Conservation (phyloP, 768 basidiomycete genomes). For the Rhodotorula sphaerocarpa region DNA sequence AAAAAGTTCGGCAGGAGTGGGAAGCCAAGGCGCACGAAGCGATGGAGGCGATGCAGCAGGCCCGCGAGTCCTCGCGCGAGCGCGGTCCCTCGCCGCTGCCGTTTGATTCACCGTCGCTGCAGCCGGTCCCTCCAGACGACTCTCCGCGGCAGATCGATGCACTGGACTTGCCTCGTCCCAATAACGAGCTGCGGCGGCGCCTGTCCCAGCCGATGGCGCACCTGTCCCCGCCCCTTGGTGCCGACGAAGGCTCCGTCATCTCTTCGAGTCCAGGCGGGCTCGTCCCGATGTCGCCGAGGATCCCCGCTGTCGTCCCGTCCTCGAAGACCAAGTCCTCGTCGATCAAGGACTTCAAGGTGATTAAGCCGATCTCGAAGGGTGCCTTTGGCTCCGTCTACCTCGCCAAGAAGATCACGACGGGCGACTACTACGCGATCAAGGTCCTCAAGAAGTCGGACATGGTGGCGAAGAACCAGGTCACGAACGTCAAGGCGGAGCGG, state of each 20-base stretch:
- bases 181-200: slow-evolving; percentile 12
- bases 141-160: slow-evolving; percentile 15
- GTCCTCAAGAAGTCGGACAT: slow-evolving; percentile 99
- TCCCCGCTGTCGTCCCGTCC: slow-evolving; percentile 66
- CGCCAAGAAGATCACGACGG: slow-evolving; percentile 94
- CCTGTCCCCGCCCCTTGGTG: slow-evolving; percentile 14
- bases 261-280: slow-evolving; percentile 21
- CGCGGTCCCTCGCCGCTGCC: slow-evolving; percentile 34
- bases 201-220: slow-evolving; percentile 18
- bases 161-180: slow-evolving; percentile 29
- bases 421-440: slow-evolving; percentile 99
- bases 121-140: slow-evolving; percentile 28
- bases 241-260: slow-evolving; percentile 3
- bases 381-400: slow-evolving; percentile 95
- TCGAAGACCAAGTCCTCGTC: slow-evolving; percentile 75
- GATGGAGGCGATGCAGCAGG: slow-evolving; percentile 42
- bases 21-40: slow-evolving; percentile 72
- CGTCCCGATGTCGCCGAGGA: slow-evolving; percentile 64
- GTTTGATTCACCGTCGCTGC: slow-evolving; percentile 33
- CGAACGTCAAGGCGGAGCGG: slow-evolving; percentile 97
- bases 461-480: slow-evolving; percentile 99
- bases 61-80: slow-evolving; percentile 44
- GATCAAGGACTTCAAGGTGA: slow-evolving; percentile 97
- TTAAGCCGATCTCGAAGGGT: slow-evolving; percentile 98
- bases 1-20: slow-evolving; percentile 97